Evolutionary conservation across 768 basidiomycete genomes (phyloP), one percentile per base, ranked within the genome.

Genomic region (Udeniomyces megalosporus): DNA sequence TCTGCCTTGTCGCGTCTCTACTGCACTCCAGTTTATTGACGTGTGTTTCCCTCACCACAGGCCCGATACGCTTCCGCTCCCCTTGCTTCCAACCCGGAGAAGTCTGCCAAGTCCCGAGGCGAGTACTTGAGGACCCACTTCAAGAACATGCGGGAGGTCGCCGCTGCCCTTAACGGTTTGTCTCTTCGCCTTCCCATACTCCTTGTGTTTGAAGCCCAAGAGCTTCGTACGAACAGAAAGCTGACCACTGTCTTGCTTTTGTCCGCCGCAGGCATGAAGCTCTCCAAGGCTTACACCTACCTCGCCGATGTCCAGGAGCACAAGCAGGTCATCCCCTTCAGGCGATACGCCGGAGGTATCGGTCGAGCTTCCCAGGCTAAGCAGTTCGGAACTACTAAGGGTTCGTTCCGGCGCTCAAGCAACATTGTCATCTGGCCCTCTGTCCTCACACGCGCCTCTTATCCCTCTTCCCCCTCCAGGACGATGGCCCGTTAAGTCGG

Each of bases 111-210:
- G 72, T 86, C 92, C 64, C 86, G 86, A 71, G 91, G 91, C 71
- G 90, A 93, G 79, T 91, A 96, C 81, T 83, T 95, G 73, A 88
- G 92, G 71, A 97, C 95, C 52, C 93, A 96, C 80, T 99, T 95
- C 84, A 99, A 99, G 85, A 99, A 97, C 82, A 97, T 95, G 89
- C 84, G 88, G 67, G 95, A 99, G 77, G 95, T 97, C 61, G 92
- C 88, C 56, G 93, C 93, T 67, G 90, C 87, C 68, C 79, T 96
- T 67, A 81, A 84, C 68, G 92, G 91, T 89, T 67, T 71, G 80
- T 76, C 46, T 34, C 44, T 62, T 22, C 17, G 63, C 24, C 38
- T 24, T 28, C n/a, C n/a, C n/a, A n/a, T n/a, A n/a, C n/a, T n/a
- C n/a, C n/a, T n/a, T n/a, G n/a, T n/a, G n/a, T n/a, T 14, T 28